Evolutionary conservation across 805 yeast species (phyloP), one percentile per base, ranked within the genome.

Genomic region (Pichia deserticola): DNA sequence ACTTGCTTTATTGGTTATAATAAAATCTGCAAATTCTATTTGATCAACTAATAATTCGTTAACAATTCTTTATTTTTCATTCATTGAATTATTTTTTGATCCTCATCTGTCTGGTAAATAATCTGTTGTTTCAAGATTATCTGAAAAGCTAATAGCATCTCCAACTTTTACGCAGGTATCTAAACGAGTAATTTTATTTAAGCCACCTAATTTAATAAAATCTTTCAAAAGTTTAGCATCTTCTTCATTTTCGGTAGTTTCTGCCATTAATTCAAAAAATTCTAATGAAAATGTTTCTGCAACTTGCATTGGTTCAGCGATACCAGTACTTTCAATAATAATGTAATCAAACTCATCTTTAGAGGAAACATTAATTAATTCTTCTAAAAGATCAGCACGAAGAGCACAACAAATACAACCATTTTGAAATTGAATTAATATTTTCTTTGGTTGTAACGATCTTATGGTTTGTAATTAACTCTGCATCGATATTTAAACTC

Each of bases 341-440:
- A 74, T 69, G 52, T 74, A 73, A 40, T 74, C 68, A 42, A 68
- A 71, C 35, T 62, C 64, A 10, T 68, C 69, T 8, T 57, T 50
- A 32, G 60, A 61, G 15, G 72, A 72, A 15, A 74, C 56, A 3
- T 56, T 45, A 5, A 70, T 68, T 49, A 74, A 59, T 52, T 74
- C 77, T 44, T 72, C 77, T 15, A 74, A 57, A 45, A 74, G 57
- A 54, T 74, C 77, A 7, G 76, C 76, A 45, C 78, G 62, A 40
- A 74, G 63, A 1, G 77, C 73, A 53, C 78, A 74, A 50, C 78
- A 74, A 33, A 74, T 74, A 51, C 78, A 74, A 6, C 78, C 78
- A 51, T 74, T 74, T 52, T 73, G 77, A 27, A 74, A 56, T 51
- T 73, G 76, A 36, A 74, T 67, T n/a, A 42, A 74, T 54, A 50